Conservation (phyloP, 2,329 filamentous ascomycete genomes). For the Penicillium vulpinum region DNA sequence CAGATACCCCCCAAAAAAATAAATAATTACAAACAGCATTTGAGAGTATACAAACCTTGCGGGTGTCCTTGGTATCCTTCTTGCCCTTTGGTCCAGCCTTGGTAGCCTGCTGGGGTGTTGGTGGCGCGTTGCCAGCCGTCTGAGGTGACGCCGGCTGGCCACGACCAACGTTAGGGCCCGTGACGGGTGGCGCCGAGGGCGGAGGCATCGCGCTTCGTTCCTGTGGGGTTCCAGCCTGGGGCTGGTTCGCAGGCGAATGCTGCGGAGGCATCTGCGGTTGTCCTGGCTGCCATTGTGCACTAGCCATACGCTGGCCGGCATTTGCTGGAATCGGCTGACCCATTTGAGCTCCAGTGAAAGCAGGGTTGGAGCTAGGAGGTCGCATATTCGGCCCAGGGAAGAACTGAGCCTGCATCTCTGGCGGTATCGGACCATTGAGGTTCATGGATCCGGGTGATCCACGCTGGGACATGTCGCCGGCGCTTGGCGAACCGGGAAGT, state of each 20-base stretch:
- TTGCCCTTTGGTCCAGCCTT: conserved; percentile 61
- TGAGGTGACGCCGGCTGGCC: conserved; percentile 48
- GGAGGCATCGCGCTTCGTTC: conserved; percentile 56
- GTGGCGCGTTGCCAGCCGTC: conserved; percentile 52
- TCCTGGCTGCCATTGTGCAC: conserved; percentile 43
- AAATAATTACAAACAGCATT: not conserved
- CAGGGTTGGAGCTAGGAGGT: conserved; percentile 55
- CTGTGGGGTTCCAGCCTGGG: conserved; percentile 56
- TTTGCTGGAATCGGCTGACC: conserved; percentile 47
- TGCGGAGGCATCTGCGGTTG: conserved; percentile 51
- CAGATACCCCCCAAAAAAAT: too few species aligned
- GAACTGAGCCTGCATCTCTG: conserved; percentile 46
- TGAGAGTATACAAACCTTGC: conserved; percentile 47
- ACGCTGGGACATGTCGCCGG: conserved; percentile 59
- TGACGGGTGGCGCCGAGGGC: conserved; percentile 46
- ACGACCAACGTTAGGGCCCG: conserved; percentile 42
- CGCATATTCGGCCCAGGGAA: conserved; percentile 59
- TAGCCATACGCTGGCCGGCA: conserved; percentile 41
- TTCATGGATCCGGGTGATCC: conserved; percentile 61
- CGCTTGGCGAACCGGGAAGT: conserved; percentile 58
- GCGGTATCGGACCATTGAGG: conserved; percentile 55
- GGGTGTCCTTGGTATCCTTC: conserved; percentile 56
- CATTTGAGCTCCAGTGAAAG: conserved; percentile 45
- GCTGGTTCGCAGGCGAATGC: conserved; percentile 45
- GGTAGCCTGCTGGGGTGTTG: conserved; percentile 61